A percentile compares a stretch with the other conserved stretches of the same genome.
Conservation (phyloP, 768 basidiomycete species). For the Russula virescens region DNA sequence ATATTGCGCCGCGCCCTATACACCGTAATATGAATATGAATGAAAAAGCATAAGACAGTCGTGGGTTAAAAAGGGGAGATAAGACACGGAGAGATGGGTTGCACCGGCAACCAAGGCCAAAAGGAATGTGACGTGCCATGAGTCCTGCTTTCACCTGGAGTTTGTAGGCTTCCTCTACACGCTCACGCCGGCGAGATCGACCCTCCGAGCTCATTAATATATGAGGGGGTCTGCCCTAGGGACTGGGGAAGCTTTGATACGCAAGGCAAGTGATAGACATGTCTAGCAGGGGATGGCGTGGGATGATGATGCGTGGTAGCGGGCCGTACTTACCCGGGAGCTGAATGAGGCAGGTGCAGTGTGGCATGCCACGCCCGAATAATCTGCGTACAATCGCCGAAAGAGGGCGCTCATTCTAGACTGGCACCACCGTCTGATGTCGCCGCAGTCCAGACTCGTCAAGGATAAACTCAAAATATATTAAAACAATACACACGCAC, state of each 20-base stretch:
- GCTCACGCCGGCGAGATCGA: conserved; percentile 42
- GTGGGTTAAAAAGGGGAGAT: too few relatives aligned
- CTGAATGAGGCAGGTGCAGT: conserved; percentile 15
- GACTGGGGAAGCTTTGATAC: too few relatives aligned
- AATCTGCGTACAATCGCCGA: conserved; percentile 28
- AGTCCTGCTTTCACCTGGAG: conserved; percentile 54
- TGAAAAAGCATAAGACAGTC: too few relatives aligned
- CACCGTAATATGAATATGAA: conserved; percentile 2
- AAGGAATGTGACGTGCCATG: conserved; percentile 17
- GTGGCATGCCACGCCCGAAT: not conserved
- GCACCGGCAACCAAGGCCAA: not conserved
- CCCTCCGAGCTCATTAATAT: conserved; percentile 1
- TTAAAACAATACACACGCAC: conserved; percentile 22
- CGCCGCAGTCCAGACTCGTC: conserved; percentile 33
- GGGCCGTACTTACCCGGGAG: too few relatives aligned
- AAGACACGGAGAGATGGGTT: not conserved
- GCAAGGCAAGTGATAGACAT: too few relatives aligned
- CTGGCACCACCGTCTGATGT: conserved; percentile 32
- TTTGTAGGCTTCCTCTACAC: conserved; percentile 52
- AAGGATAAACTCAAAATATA: conserved; percentile 37
- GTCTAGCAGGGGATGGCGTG: not conserved
- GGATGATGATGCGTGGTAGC: not conserved
- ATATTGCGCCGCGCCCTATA: conserved; percentile 49
- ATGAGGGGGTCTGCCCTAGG: too few relatives aligned
- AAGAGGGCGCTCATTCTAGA: conserved; percentile 29